phyloP scores from a whole-genome alignment of 1,284 basidiomycete species.

The Puccinia polysora region DNA sequence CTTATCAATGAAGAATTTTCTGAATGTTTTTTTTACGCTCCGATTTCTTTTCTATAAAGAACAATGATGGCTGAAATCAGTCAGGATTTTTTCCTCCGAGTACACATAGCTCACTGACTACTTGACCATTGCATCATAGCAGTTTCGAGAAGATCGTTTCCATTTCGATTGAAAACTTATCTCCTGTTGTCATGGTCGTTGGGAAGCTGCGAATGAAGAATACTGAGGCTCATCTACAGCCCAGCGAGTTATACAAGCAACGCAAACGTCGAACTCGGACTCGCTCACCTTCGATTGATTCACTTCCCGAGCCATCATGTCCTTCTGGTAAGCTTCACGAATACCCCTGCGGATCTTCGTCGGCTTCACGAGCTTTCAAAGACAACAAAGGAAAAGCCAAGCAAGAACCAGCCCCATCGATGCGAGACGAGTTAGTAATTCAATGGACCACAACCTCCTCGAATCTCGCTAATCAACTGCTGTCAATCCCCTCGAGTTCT shows the following conservation, averaged over 20 bases:
- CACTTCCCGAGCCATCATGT: conserved; percentile 7
- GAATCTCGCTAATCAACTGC: conserved; percentile 28
- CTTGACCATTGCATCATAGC: too few relatives aligned
- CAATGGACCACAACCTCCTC: conserved; percentile 40
- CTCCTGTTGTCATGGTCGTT: conserved; percentile 11
- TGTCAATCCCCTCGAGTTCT: conserved; percentile 22
- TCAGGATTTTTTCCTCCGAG: too few relatives aligned
- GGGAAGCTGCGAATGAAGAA: conserved; percentile 41
- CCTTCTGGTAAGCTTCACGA: not conserved
- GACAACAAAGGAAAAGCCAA: conserved; percentile 19
- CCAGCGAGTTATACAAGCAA: not conserved
- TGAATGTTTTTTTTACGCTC: not conserved
- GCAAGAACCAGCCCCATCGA: not conserved
- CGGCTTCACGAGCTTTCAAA: conserved; percentile 6
- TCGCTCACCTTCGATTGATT: conserved; percentile 39
- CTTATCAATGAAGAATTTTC: not conserved
- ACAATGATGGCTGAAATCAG: too few relatives aligned
- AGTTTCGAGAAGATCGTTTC: too few relatives aligned
- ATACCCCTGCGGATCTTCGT: conserved; percentile 11
- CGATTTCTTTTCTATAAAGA: not conserved
- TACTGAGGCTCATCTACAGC: not conserved
- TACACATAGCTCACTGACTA: too few relatives aligned
- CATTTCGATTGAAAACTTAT: not conserved
- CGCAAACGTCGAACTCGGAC: conserved; percentile 17
- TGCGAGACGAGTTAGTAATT: conserved; percentile 32